phyloP scores from a whole-genome alignment of 2,329 filamentous ascomycete species.

The Lojkania enalia region DNA sequence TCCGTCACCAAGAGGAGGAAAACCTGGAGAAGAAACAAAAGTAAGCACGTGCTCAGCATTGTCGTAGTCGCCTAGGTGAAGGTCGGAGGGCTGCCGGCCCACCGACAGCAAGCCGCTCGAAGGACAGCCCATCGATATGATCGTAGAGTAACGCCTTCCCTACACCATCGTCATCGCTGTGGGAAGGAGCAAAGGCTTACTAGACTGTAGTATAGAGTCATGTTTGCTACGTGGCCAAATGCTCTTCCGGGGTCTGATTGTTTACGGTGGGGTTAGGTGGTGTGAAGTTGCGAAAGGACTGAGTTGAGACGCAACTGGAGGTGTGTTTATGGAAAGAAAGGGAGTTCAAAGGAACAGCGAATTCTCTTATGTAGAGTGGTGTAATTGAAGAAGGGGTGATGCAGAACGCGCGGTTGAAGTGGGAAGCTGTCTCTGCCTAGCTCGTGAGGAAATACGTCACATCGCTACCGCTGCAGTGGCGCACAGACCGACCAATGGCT shows the following conservation, averaged over 20 bases:
- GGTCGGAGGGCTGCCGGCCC: neutral
- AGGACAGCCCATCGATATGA: constrained; percentile 6
- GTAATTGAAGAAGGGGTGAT: constrained; percentile 1
- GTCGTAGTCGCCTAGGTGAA: neutral
- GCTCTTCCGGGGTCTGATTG: constrained; percentile 20
- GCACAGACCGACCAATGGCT: too few relatives aligned
- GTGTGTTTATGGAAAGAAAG: constrained; percentile 1
- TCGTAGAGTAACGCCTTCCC: constrained; percentile 4
- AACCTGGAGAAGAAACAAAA: constrained; percentile 59
- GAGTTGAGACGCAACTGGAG: neutral
- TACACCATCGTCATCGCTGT: neutral
- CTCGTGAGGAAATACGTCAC: constrained; percentile 37
- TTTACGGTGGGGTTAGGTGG: constrained; percentile 27
- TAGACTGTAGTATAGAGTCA: constrained; percentile 72
- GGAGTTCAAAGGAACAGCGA: neutral
- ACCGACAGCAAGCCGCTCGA: neutral
- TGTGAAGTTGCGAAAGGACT: constrained; percentile 1
- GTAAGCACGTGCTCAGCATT: constrained; percentile 32
- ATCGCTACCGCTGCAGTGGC: neutral
- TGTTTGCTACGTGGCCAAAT: constrained; percentile 49
- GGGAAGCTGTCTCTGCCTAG: constrained; percentile 24
- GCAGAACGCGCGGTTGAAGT: constrained; percentile 4
- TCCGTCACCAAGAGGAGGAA: constrained; percentile 81
- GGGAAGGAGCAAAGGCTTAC: constrained; percentile 49
- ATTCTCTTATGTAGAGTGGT: neutral